Evolutionary conservation across 345 rosid genomes (phyloP).

Genomic region (Punica granatum): DNA sequence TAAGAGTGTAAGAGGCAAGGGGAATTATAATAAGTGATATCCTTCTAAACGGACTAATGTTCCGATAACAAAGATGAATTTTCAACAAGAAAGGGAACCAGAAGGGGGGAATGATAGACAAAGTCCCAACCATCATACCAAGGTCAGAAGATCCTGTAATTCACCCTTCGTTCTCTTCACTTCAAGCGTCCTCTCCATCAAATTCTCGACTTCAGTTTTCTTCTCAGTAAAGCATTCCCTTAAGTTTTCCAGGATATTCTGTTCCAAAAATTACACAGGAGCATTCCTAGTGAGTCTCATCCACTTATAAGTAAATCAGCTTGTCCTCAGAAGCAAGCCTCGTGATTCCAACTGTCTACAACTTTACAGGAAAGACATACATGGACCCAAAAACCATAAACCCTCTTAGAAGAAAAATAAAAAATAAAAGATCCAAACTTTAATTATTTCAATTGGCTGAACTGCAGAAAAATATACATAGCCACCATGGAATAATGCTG

Average conservation of each 20-base stretch:
- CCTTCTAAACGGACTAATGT: neutral
- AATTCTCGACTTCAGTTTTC: conserved; percentile 56
- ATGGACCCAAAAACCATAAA: neutral
- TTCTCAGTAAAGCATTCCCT: conserved; percentile 46
- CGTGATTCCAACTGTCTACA: neutral
- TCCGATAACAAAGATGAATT: neutral
- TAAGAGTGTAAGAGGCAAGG: neutral
- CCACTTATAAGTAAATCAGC: neutral
- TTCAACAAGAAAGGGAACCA: neutral
- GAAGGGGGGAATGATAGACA: neutral
- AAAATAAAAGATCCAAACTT: too few relatives aligned
- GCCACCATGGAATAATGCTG: neutral
- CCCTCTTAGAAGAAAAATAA: neutral
- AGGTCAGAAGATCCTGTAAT: conserved; percentile 39
- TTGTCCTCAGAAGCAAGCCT: neutral
- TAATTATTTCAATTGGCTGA: neutral
- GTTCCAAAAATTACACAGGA: conserved; percentile 6
- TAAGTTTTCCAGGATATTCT: conserved; percentile 55
- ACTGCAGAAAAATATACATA: neutral
- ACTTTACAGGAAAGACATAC: neutral
- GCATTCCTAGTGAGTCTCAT: neutral
- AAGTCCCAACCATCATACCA: conserved; percentile 34
- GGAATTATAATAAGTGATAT: neutral
- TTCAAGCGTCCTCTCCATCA: conserved; percentile 62
- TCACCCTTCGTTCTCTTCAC: conserved; percentile 64